phyloP scores from a whole-genome alignment of 2,329 filamentous ascomycete species.

The Aspergillus luchuensis region DNA sequence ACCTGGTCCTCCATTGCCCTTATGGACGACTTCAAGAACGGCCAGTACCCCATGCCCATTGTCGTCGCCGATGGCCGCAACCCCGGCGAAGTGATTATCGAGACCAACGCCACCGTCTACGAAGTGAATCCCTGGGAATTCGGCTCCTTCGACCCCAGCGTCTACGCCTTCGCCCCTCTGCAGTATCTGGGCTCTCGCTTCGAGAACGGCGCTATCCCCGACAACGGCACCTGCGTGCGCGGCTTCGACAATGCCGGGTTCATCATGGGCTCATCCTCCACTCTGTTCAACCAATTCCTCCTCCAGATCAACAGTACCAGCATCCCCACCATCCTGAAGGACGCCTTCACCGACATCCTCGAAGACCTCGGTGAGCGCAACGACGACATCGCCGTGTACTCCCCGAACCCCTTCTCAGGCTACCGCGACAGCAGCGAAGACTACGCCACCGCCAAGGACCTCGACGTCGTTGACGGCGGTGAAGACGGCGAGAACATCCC shows the following conservation, averaged over 20 bases:
- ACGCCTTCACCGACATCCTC: slow-evolving; percentile 57
- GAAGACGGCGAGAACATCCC: slow-evolving; percentile 79
- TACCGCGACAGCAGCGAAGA: slow-evolving; percentile 64
- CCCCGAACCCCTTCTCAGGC: slow-evolving; percentile 73
- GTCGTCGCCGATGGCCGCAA: slow-evolving; percentile 69
- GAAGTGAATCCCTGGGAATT: slow-evolving; percentile 82
- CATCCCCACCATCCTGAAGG: slow-evolving; percentile 54
- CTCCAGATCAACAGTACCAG: slow-evolving; percentile 62
- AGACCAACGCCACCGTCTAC: slow-evolving; percentile 72
- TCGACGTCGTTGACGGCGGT: slow-evolving; percentile 78
- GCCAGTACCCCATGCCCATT: slow-evolving; percentile 70
- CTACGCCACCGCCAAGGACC: slow-evolving; percentile 54
- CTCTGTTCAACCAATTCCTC: slow-evolving; percentile 79
- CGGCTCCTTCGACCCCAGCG: slow-evolving; percentile 72
- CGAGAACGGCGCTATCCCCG: slow-evolving; percentile 59
- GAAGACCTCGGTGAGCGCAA: slow-evolving; percentile 57
- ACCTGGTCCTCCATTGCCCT: slow-evolving; percentile 80
- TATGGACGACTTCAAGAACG: slow-evolving; percentile 63
- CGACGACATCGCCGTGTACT: slow-evolving; percentile 73
- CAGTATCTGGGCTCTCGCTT: slow-evolving; percentile 75
- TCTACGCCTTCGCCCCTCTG: slow-evolving; percentile 70
- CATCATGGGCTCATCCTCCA: slow-evolving; percentile 82
- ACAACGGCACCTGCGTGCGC: slow-evolving; percentile 64
- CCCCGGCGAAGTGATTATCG: slow-evolving; percentile 63
- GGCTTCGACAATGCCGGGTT: slow-evolving; percentile 84